Conservation (phyloP, 2,329 filamentous ascomycete genomes). For the Penicillium sp. region DNA sequence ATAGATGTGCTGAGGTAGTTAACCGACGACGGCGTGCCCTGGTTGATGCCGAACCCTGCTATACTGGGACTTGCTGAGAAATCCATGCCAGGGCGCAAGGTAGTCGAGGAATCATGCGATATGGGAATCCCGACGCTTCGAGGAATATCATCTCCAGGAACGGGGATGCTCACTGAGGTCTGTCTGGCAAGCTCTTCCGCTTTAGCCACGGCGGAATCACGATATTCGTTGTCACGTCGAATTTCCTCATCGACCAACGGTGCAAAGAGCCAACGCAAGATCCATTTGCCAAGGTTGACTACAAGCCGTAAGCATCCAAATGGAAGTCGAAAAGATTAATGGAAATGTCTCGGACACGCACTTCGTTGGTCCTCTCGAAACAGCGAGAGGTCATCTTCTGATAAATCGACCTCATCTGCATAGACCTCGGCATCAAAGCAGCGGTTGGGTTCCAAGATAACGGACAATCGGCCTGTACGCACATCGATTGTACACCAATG, state of each 20-base stretch:
- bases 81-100: conserved; percentile 62
- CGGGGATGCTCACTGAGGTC: conserved; percentile 58
- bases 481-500: conserved; percentile 97
- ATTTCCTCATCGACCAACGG: conserved; percentile 89
- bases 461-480: conserved; percentile 84
- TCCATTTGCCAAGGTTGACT: conserved; percentile 97
- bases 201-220: conserved; percentile 64
- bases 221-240: conserved; percentile 69
- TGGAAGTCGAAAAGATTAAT: background rate
- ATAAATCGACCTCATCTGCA: conserved; percentile 77
- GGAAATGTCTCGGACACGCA: conserved; percentile 49
- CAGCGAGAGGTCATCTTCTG: conserved; percentile 61
- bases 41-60: conserved; percentile 73
- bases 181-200: conserved; percentile 58
- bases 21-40: conserved; percentile 51
- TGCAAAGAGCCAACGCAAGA: conserved; percentile 86
- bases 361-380: conserved; percentile 93
- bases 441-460: conserved; percentile 88
- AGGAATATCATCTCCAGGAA: conserved; percentile 52
- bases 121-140: conserved; percentile 31
- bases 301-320: background rate
- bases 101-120: conserved; percentile 41
- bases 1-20: conserved; percentile 31
- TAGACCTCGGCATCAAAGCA: conserved; percentile 98
- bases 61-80: conserved; percentile 62